A percentile compares a stretch with the other conserved stretches of the same genome.
phyloP scores from a whole-genome alignment of 306 rosid genomes.

The Fragaria vesca region DNA sequence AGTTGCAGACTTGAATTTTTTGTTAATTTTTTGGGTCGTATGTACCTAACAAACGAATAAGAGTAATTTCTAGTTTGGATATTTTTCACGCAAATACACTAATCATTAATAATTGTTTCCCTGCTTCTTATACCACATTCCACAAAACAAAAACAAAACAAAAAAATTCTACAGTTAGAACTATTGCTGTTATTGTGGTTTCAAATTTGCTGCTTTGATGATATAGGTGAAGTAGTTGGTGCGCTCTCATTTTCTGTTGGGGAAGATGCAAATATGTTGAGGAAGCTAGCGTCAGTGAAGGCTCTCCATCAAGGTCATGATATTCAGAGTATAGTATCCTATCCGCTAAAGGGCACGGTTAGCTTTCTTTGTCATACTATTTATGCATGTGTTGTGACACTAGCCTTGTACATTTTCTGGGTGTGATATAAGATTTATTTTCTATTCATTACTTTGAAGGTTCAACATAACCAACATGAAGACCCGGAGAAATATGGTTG shows the following conservation, averaged over 20 bases:
- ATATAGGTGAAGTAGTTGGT: constrained; percentile 87
- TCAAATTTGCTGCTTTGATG: constrained; percentile 22
- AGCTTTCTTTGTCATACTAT: constrained; percentile 27
- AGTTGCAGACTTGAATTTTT: not conserved
- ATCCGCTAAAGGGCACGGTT: constrained; percentile 71
- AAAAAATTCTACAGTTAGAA: not conserved
- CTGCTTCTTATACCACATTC: not conserved
- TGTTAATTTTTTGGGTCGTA: not conserved
- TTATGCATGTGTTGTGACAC: constrained; percentile 16
- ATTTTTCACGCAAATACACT: not conserved
- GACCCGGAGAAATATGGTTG: constrained; percentile 41
- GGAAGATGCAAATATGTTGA: constrained; percentile 59
- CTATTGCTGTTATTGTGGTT: not conserved
- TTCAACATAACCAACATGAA: constrained; percentile 52
- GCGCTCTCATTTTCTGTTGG: constrained; percentile 88
- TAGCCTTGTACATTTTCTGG: constrained; percentile 8
- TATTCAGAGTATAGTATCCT: constrained; percentile 43
- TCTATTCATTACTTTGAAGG: constrained; percentile 34
- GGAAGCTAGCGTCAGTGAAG: constrained; percentile 75
- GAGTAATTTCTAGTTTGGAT: not conserved
- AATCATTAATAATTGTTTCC: not conserved
- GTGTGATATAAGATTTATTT: constrained; percentile 1
- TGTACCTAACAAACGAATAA: not conserved
- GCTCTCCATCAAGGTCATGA: constrained; percentile 58
- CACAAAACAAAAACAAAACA: not conserved